These are phyloP conservation scores for Mycena albidolilacea DNA, from an alignment of 768 basidiomycete genomes.

Conservation along the genomic window DNA sequence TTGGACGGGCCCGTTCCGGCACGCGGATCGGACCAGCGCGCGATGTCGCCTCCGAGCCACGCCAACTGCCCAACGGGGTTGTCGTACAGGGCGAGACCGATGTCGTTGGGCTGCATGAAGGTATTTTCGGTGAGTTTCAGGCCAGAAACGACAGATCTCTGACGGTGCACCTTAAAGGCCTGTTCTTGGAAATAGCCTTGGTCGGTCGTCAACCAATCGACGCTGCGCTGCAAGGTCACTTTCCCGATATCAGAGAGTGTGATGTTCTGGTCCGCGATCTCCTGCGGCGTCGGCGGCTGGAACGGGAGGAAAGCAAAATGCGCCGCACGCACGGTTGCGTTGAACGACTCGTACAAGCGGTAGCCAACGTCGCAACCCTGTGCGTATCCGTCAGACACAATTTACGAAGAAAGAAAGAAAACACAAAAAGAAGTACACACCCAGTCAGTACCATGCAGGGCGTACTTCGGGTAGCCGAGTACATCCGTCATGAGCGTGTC, in stretches of 20 bases:
- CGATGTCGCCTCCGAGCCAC: constrained; percentile 44
- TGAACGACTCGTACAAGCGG: constrained; percentile 30
- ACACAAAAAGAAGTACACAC: constrained; percentile 14
- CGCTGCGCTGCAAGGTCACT: constrained; percentile 18
- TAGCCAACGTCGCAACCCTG: constrained; percentile 15
- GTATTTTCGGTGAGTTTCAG: neutral
- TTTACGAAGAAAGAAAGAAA: neutral
- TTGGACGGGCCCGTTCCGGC: constrained; percentile 27
- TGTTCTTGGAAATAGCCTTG: constrained; percentile 20
- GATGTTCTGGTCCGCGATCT: constrained; percentile 24
- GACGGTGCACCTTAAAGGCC: constrained; percentile 1
- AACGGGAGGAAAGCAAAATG: constrained; percentile 36
- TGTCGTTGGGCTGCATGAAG: constrained; percentile 40
- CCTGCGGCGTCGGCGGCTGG: constrained; percentile 11
- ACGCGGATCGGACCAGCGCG: constrained; percentile 37
- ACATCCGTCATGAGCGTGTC: constrained; percentile 47
- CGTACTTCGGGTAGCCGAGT: constrained; percentile 44
- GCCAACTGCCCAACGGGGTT: constrained; percentile 46
- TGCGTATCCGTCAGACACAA: neutral
- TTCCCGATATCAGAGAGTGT: constrained; percentile 17
- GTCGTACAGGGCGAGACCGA: constrained; percentile 45
- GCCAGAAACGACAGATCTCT: too few species aligned
- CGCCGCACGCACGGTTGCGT: constrained; percentile 17
- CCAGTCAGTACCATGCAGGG: constrained; percentile 45
- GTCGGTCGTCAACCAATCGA: constrained; percentile 18